A percentile compares a stretch with the other conserved stretches of the same genome.
phyloP scores from a whole-genome alignment of 2,329 filamentous ascomycete species.

The Cytospora mali region DNA sequence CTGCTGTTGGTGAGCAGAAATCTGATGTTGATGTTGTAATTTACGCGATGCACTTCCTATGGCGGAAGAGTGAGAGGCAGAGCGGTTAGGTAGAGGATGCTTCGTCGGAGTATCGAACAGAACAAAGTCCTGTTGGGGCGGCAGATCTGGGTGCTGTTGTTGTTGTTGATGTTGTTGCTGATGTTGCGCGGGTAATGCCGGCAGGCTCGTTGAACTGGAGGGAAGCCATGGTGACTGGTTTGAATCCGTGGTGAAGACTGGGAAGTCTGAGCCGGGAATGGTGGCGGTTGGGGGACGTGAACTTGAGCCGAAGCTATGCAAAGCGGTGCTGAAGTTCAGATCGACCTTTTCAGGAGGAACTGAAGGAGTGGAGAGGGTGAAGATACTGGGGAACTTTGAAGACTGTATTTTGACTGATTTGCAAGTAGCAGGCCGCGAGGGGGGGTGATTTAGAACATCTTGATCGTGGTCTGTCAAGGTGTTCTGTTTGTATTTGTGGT shows the following conservation, averaged over 20 bases:
- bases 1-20: constrained; percentile 39
- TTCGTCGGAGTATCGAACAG: constrained; percentile 65
- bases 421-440: constrained; percentile 39
- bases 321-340: constrained; percentile 69
- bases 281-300: constrained; percentile 57
- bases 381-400: constrained; percentile 40
- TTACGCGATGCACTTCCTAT: constrained; percentile 51
- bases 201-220: constrained; percentile 65
- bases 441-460: constrained; percentile 61
- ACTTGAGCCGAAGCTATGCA: constrained; percentile 58
- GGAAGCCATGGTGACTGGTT: constrained; percentile 77
- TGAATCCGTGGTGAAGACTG: constrained; percentile 84
- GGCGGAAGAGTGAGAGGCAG: constrained; percentile 43
- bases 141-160: constrained; percentile 48
- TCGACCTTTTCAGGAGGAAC: constrained; percentile 60
- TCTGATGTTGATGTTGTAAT: constrained; percentile 38
- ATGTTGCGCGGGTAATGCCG: constrained; percentile 63
- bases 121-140: constrained; percentile 73
- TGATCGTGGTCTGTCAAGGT: constrained; percentile 47
- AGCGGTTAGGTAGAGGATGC: constrained; percentile 46
- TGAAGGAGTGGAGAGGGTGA: constrained; percentile 55
- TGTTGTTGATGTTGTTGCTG: constrained; percentile 48
- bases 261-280: constrained; percentile 66
- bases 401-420: constrained; percentile 56
- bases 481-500: constrained; percentile 36